Percentiles rank a stretch among this genome's conserved stretches.
Conservation (phyloP, 169 alveolate species). For the Cryptosporidium viatorum region DNA sequence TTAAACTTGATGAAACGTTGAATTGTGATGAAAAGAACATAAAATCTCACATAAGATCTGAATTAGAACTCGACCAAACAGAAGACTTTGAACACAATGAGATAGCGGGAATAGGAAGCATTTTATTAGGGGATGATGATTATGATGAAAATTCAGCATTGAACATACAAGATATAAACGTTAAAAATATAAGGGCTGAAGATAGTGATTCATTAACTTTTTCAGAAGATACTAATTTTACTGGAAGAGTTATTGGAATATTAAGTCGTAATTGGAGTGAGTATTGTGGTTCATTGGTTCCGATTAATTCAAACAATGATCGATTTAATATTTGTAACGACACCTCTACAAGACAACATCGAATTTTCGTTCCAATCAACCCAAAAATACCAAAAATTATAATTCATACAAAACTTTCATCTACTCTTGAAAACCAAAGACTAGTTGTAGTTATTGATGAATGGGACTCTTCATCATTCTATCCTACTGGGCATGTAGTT, state of each 20-base stretch:
- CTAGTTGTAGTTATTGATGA: constrained; percentile 89
- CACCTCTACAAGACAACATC: constrained; percentile 78
- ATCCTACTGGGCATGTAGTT: constrained; percentile 94
- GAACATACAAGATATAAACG: background rate
- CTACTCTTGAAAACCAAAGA: constrained; percentile 88
- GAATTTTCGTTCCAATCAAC: constrained; percentile 92
- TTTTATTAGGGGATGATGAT: constrained; percentile 76
- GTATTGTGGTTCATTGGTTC: constrained; percentile 91
- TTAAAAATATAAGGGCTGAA: constrained; percentile 44
- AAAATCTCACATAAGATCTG: constrained; percentile 63
- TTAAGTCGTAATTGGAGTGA: constrained; percentile 89
- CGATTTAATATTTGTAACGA: constrained; percentile 56
- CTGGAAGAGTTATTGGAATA: constrained; percentile 93
- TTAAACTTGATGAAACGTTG: constrained; percentile 88
- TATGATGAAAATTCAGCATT: constrained; percentile 48
- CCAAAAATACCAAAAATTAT: constrained; percentile 89
- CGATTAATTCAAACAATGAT: constrained; percentile 80
- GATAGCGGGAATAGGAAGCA: constrained; percentile 78
- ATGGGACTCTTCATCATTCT: constrained; percentile 87
- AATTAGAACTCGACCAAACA: constrained; percentile 78
- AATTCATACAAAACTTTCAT: constrained; percentile 84
- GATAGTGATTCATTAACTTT: constrained; percentile 77
- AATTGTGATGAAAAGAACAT: constrained; percentile 61
- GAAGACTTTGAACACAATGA: constrained; percentile 79
- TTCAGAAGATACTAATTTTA: constrained; percentile 76